Base-by-base conservation (phyloP, 2,329 filamentous ascomycete species). In the Penicillium rolfsii region DNA sequence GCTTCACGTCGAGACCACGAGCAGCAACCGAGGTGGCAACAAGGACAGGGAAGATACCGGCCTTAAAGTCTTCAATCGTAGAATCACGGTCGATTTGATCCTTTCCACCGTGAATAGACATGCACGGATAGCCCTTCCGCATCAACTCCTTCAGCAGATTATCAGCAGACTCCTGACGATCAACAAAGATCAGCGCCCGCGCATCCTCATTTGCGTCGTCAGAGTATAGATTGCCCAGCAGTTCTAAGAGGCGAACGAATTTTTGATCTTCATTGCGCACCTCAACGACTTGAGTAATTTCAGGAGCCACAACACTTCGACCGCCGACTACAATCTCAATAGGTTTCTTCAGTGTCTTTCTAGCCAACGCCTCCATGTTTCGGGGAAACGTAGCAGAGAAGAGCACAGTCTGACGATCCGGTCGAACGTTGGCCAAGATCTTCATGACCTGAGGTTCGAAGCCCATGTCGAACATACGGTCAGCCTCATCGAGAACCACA, bases 401-500 rank as follows among this genome's bases (percentile, higher is more conserved):
- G 26, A 98, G 84, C 55, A 98, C 93, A 0, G 93, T 97, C 74
- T 99, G 95, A 54, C 91, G 89, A 74, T 97, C 91, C 0, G 95
- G 93, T 52, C 95, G 89, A 74, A 97, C 90, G 71, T 95, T 97
- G 67, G 88, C 87, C 73, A 98, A 88, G 60, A 99, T 95, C 77
- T 96, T 97, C 87, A 95, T 95, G 57, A 99, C 93, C 76, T 99
- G 95, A 2, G 95, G 94, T 78, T 97, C 94, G 73, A 99, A 99
- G 14, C 95, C 95, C 95, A 99, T 98, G 76, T 99, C 95, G 74
- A 98, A 97, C 95, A 99, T 98, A 64, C 95, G 90, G 77, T 99
- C 95, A 52, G 95, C 95, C 79, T 99, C 95, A 74, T 99, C 95
- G 41, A 99, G 85, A 11, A 99, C 95, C 26, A 97, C 88, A 74